Conservation (phyloP, 2,329 filamentous ascomycete species). For the Pseudogymnoascus sp. region DNA sequence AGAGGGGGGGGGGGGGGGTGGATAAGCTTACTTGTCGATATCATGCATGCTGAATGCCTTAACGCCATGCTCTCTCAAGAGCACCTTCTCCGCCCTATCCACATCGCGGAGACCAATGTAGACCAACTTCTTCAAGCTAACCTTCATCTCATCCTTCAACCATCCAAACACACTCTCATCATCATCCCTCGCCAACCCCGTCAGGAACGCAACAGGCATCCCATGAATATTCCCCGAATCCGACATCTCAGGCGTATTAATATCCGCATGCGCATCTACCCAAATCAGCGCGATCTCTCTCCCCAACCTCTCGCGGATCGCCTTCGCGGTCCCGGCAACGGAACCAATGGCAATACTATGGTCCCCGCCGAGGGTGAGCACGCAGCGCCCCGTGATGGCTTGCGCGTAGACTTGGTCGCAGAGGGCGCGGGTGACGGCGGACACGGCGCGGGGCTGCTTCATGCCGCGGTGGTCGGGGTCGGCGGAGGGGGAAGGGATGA, state of each 20-base stretch:
- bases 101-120: constrained; percentile 95
- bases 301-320: constrained; percentile 70
- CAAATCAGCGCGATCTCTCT: constrained; percentile 91
- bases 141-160: constrained; percentile 62
- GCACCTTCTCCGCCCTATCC: constrained; percentile 86
- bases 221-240: constrained; percentile 92
- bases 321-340: constrained; percentile 77
- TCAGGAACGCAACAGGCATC: constrained; percentile 92
- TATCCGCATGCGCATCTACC: constrained; percentile 97
- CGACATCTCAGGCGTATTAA: constrained; percentile 89
- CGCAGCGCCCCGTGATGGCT: constrained; percentile 72
- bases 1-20: neutral
- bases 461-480: constrained; percentile 83
- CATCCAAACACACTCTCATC: constrained; percentile 63
- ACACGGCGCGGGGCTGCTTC: constrained; percentile 87
- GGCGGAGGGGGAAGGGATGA: constrained; percentile 58
- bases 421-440: constrained; percentile 72
- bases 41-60: constrained; percentile 99
- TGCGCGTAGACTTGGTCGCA: constrained; percentile 81
- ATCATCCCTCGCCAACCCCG: constrained; percentile 70
- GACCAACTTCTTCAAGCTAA: constrained; percentile 76
- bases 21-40: constrained; percentile 63
- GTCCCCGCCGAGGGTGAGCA: constrained; percentile 89
- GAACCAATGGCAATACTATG: constrained; percentile 96
- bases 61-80: constrained; percentile 79